Evolutionary conservation across 305 asterid genomes (phyloP).

Genomic region (Rubia tinctorum): DNA sequence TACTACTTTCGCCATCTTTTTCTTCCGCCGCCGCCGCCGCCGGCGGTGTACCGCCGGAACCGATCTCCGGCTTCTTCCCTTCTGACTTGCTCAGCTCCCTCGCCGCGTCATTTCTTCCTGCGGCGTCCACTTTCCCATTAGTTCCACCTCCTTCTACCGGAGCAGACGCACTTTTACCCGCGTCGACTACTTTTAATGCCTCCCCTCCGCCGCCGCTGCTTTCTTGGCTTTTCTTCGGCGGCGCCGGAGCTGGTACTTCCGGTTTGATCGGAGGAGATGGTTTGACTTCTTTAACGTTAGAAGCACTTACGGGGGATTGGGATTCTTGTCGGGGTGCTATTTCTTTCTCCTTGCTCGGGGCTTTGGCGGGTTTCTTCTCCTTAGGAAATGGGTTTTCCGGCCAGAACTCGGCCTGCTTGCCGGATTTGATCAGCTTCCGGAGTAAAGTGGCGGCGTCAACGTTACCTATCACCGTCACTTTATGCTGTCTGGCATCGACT

Average conservation of each 20-base stretch:
- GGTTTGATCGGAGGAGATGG: slow-evolving; percentile 12
- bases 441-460: slow-evolving; percentile 39
- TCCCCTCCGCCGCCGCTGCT: background rate
- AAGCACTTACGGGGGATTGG: background rate
- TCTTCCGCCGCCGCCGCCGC: slow-evolving; percentile 25
- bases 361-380: slow-evolving; percentile 14
- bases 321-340: background rate
- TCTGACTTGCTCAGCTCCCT: slow-evolving; percentile 23
- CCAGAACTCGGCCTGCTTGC: slow-evolving; percentile 61
- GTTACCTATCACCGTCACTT: slow-evolving; percentile 51
- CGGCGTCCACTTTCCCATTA: background rate
- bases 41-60: slow-evolving; percentile 16
- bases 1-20: slow-evolving; percentile 21
- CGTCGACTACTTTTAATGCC: slow-evolving; percentile 12
- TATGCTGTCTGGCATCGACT: slow-evolving; percentile 57
- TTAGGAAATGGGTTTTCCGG: slow-evolving; percentile 31
- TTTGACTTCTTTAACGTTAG: slow-evolving; percentile 14
- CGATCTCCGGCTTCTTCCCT: slow-evolving; percentile 34
- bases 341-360: slow-evolving; percentile 21
- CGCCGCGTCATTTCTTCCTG: slow-evolving; percentile 18
- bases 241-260: slow-evolving; percentile 8
- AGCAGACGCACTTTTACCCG: slow-evolving; percentile 2
- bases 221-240: slow-evolving; percentile 13
- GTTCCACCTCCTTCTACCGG: background rate
- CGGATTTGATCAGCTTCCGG: slow-evolving; percentile 44